Evolutionary conservation across 2,329 filamentous ascomycete species (phyloP), one percentile per base, ranked within the genome.

Genomic region (Aspergillus sp.): DNA sequence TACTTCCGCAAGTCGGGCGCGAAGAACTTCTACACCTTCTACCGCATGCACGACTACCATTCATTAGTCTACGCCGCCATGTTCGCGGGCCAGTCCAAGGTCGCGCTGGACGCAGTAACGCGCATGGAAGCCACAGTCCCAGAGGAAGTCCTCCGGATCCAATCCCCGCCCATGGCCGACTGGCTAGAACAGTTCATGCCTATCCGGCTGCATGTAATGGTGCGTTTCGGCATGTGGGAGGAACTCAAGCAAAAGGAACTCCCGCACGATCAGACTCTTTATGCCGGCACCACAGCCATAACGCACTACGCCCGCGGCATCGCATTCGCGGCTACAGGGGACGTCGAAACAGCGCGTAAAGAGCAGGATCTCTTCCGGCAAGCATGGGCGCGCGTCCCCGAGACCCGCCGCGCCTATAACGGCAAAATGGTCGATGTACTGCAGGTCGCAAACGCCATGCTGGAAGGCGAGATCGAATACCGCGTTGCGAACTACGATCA

Each of bases 1-100:
- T 92, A 83, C 66, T 77, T 90, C 2, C 75, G 0, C 76, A 80
- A 6, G 78, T 81, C 7, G 87, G 89, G 0, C 77, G 24, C 84
- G 1, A 62, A 70, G 15, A 89, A 89, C 68, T 91, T 93, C 68
- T 93, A 93, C 74, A 88, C 87, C 0, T 80, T 92, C 5, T 93
- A 93, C 69, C 83, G 89, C 13, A 82, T 83, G 50, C 90, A 93
- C 68, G 80, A 93, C 66, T 87, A 87, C 64, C 89, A 93, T 67
- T 91, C 90, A 60, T 81, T 85, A 2, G 82, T 92, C 48, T 93
- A 93, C 68, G 86, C 87, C 0, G 89, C 89, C 57, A 90, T 93
- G 89, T 89, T 93, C 62, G 83, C 88, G 0, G 90, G 86, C 0
- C 84, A 88, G 67, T 88, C 80, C 1, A 70, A 75, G 20, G 76